A percentile compares a stretch with the other conserved stretches of the same genome.
These are phyloP conservation scores for Toxicodendron radicans DNA, from an alignment of 345 rosid genomes.

Conservation along the genomic window DNA sequence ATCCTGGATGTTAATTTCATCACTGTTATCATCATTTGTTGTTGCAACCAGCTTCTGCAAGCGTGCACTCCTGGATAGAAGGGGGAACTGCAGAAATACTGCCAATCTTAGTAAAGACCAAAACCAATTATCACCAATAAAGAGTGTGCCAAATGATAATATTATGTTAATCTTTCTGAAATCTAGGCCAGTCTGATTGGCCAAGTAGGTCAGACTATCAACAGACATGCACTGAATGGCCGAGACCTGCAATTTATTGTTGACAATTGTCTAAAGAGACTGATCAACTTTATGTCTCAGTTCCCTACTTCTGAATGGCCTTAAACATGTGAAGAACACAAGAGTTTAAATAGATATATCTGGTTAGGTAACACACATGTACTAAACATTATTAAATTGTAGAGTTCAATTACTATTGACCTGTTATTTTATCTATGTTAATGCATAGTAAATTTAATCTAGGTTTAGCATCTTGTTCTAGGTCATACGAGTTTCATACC, in stretches of 20 bases:
- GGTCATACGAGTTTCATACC: slow-evolving; percentile 41
- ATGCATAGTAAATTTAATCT: not conserved
- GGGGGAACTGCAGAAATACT: slow-evolving; percentile 52
- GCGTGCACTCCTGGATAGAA: slow-evolving; percentile 64
- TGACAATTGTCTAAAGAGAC: not conserved
- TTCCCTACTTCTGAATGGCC: not conserved
- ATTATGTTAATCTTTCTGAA: not conserved
- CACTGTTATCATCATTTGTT: slow-evolving; percentile 44
- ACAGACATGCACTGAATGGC: not conserved
- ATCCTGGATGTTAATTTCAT: slow-evolving; percentile 64
- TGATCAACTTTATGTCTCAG: not conserved
- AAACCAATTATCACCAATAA: not conserved
- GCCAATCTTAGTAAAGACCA: slow-evolving; percentile 13
- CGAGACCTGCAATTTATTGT: not conserved
- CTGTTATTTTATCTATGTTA: not conserved
- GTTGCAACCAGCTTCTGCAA: slow-evolving; percentile 62
- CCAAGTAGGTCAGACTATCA: slow-evolving; percentile 2
- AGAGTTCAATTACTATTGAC: not conserved
- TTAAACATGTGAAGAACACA: not conserved
- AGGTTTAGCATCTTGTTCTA: slow-evolving; percentile 6
- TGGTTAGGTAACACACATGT: not conserved
- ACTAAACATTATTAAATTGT: not conserved
- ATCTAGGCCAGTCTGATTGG: not conserved
- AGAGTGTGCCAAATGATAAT: not conserved
- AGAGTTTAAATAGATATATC: not conserved